Evolutionary conservation across 495 filamentous ascomycete genomes (phyloP).

Genomic region (Neurospora tetraspora): DNA sequence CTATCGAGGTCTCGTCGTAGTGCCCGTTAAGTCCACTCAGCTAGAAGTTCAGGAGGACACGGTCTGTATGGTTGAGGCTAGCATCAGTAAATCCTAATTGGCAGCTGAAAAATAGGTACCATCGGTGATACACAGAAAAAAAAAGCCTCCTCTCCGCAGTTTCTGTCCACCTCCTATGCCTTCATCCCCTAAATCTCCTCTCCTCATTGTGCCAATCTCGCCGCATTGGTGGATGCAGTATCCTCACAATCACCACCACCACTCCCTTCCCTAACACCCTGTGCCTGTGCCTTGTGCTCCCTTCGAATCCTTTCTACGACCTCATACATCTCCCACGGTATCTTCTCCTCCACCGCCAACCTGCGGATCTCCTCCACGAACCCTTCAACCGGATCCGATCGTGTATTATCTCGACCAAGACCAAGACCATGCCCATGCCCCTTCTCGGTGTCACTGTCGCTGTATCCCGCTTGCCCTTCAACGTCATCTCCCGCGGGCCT

Average conservation of each 20-base stretch:
- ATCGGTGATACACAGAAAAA: no score
- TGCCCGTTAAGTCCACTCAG: no score
- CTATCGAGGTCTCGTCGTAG: background rate
- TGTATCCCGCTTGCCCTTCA: background rate
- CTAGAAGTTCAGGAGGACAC: no score
- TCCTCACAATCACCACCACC: background rate
- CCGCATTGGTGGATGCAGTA: background rate
- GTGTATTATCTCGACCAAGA: background rate
- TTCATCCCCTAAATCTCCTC: no score
- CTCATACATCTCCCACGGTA: background rate
- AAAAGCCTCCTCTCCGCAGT: no score
- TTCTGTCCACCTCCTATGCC: no score
- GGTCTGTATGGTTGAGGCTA: no score
- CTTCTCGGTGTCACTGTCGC: background rate
- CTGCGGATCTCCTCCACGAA: background rate
- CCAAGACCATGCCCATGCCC: background rate
- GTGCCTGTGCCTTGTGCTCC: background rate
- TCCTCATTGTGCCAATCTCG: no score
- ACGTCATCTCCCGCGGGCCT: no score
- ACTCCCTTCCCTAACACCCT: background rate
- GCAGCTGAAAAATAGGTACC: no score
- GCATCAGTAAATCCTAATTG: background rate
- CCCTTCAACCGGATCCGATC: background rate
- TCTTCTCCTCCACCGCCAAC: background rate
- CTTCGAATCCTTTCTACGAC: background rate